Evolutionary conservation across 2,329 filamentous ascomycete species (phyloP), one percentile per base, ranked within the genome.

Genomic region (Aspergillus ibericus): DNA sequence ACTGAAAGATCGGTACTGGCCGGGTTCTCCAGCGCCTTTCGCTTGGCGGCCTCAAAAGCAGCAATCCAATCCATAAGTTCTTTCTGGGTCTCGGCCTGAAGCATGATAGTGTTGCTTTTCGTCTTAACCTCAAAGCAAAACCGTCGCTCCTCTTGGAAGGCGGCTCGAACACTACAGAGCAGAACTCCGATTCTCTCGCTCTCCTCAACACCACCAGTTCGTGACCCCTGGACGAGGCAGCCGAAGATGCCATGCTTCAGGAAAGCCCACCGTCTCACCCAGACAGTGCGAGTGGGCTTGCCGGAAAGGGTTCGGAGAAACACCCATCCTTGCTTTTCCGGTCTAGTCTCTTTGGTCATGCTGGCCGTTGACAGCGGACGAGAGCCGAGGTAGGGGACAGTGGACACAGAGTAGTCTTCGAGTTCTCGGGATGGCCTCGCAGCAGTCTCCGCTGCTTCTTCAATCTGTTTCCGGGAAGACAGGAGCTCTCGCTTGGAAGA

Each of bases 121-220:
- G 95, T 99, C 81, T 98, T 99, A 69, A 99, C 90, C 76, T 99
- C 95, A 69, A 99, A 97, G 73, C 95, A 98, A 76, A 98, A 99
- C 15, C 95, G 86, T 38, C 95, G 87, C 70, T 99, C 95, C 76
- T 99, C 95, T 65, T 91, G 88, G 53, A 96, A 89, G 0, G 93
- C 92, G 16, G 93, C 92, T 68, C 93, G 91, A 50, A 95, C 90
- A 69, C 91, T 96, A 78, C 95, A 99, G 38, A 99, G 85, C 53
- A 99, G 78, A 3, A 99, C 93, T 40, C 95, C 95, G 60, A 96
- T 96, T 77, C 96, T 92, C 69, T 99, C 95, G 48, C 92, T 96
- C 73, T 98, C 93, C 66, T 98, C 87, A 20, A 99, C 95, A 34
- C 92, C 93, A 46, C 87, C 88, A 46, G 86, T 88, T 59, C 93